Percentiles rank a stretch among this genome's conserved stretches.
These are phyloP conservation scores for Apiotrichum gracile DNA, from an alignment of 1,284 basidiomycete species.

Conservation along the genomic window DNA sequence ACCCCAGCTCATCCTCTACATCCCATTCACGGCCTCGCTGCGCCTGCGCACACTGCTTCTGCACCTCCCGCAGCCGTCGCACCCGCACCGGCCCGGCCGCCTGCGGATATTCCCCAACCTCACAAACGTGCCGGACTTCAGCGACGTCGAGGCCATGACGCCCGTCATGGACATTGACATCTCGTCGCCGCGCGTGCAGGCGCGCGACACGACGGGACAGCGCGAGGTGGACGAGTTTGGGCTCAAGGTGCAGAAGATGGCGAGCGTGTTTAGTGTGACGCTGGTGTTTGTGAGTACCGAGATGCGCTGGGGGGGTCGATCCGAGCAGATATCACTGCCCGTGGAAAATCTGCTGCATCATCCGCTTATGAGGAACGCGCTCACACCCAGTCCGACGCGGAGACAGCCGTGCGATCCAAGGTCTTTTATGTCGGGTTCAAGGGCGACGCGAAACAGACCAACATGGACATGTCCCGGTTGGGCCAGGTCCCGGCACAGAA, in stretches of 20 bases:
- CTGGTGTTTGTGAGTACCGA: constrained; percentile 43
- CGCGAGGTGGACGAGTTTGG: constrained; percentile 47
- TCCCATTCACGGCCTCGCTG: constrained; percentile 44
- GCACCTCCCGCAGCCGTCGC: constrained; percentile 38
- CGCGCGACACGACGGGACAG: constrained; percentile 31
- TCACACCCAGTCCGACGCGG: constrained; percentile 33
- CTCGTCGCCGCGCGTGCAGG: constrained; percentile 24
- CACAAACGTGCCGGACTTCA: constrained; percentile 40
- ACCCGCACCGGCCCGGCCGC: constrained; percentile 39
- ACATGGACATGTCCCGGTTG: constrained; percentile 43
- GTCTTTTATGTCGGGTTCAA: constrained; percentile 44
- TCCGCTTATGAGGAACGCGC: background rate
- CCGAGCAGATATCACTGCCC: too few species aligned
- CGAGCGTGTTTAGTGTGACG: constrained; percentile 44
- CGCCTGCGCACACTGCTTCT: constrained; percentile 42
- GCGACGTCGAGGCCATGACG: constrained; percentile 39
- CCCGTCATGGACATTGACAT: constrained; percentile 45
- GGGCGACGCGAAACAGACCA: constrained; percentile 38
- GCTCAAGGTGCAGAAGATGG: constrained; percentile 47
- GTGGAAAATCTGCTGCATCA: too few species aligned
- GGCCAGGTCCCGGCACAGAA: constrained; percentile 38
- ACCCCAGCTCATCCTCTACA: constrained; percentile 42
- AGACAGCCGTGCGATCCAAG: constrained; percentile 22
- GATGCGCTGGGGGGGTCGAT: too few species aligned
- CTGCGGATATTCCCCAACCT: constrained; percentile 42